Base-by-base conservation (phyloP, 805 yeast genomes). In the Starmerella khaoyaiensis region DNA sequence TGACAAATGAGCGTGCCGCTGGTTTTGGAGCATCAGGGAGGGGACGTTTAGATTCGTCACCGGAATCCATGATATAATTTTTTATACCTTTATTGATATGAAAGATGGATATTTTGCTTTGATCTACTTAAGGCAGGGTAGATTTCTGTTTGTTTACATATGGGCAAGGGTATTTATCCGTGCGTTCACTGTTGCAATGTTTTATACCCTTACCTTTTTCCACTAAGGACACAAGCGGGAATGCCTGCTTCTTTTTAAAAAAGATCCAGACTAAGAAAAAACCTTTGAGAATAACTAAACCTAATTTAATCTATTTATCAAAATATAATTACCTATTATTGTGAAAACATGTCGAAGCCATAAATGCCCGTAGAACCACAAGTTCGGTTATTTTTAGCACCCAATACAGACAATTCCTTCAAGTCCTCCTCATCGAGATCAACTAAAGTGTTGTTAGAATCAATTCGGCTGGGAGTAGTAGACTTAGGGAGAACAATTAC, bases 401-500 rank as follows among this genome's bases (percentile, higher is more conserved):
- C 61, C 5, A 57, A 43, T 19, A 44, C 35, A 37, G 48, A 48
- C 16, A 58, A 40, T 39, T 34, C 46, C n/a, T 54, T 52, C 35
- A 69, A 37, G 32, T 71, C 75, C 33, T 62, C 67, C 15, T 51
- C 48, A 21, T 63, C 52, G 26, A 72, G 57, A 14, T 63, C 58
- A 29, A 60, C 44, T 25, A 61, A 59, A 42, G 60, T 57, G 28
- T 62, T 51, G 51, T 66, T 65, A 16, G 59, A 47, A 20, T 56
- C 53, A 35, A 81, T 69, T 54, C 93, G 71, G 18, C 66, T 67
- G n/a, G 69, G 62, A 35, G 78, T 80, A 12, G 74, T 64, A 0
- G 93, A 76, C 60, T 86, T 72, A 31, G 90, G 83, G 32, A 80
- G 58, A 2, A 69, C 74, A 8, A 66, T 63, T 38, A 78, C 65